Conservation (phyloP, 2,329 filamentous ascomycete species). For the Aspergillus sp. region DNA sequence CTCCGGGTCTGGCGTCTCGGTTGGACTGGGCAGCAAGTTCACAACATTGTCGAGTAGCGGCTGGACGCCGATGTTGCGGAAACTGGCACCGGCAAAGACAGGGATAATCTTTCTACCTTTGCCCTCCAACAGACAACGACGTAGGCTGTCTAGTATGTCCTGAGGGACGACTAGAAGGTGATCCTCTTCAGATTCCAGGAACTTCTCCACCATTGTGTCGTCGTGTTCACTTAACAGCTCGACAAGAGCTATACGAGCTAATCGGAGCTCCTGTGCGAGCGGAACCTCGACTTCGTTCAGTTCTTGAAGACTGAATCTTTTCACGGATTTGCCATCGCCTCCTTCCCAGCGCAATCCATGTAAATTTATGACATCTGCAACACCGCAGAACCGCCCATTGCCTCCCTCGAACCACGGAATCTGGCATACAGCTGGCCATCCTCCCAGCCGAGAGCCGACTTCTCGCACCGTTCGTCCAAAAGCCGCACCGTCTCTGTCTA, state of each 20-base stretch:
- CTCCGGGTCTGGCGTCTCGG: constrained; percentile 77
- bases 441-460: constrained; percentile 76
- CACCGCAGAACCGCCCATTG: constrained; percentile 76
- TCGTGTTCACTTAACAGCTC: constrained; percentile 89
- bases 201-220: constrained; percentile 81
- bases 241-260: constrained; percentile 76
- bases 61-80: constrained; percentile 92
- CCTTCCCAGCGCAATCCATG: constrained; percentile 75
- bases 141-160: constrained; percentile 73
- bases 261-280: constrained; percentile 70
- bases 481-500: constrained; percentile 78
- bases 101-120: constrained; percentile 74
- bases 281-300: constrained; percentile 54
- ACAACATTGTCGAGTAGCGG: constrained; percentile 86
- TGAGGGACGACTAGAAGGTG: constrained; percentile 67
- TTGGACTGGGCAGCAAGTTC: constrained; percentile 82
- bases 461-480: constrained; percentile 87
- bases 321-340: constrained; percentile 67
- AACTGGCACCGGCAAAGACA: constrained; percentile 88
- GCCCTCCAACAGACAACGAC: constrained; percentile 68
- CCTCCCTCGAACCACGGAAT: constrained; percentile 87
- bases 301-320: constrained; percentile 60
- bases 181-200: constrained; percentile 76
- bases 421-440: constrained; percentile 89
- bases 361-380: constrained; percentile 80